phyloP scores from a whole-genome alignment of 2,329 filamentous ascomycete genomes.

The Ophiostoma novo-ulmi region DNA sequence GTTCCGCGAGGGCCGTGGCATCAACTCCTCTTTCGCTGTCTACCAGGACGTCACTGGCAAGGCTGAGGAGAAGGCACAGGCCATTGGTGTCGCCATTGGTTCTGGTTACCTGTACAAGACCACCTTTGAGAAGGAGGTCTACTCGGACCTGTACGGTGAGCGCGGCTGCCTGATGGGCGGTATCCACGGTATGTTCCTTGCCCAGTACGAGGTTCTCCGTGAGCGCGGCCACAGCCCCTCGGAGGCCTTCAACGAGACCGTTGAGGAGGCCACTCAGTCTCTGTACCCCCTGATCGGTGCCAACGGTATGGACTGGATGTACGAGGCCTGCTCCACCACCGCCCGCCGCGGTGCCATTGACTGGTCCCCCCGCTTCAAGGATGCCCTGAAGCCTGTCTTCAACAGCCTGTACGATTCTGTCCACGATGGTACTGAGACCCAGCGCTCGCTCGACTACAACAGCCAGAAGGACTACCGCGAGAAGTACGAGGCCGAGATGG shows the following conservation, averaged over 20 bases:
- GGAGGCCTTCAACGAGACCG: constrained; percentile 99
- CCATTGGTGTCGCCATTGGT: constrained; percentile 93
- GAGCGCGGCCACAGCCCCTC: constrained; percentile 96
- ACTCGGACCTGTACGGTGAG: constrained; percentile 99
- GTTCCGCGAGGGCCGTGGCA: constrained; percentile 98
- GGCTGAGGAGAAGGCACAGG: constrained; percentile 95
- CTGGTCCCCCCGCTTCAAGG: constrained; percentile 97
- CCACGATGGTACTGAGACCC: constrained; percentile 84
- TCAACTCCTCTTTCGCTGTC: constrained; percentile 98
- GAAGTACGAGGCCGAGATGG: constrained; percentile 96
- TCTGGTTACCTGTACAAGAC: constrained; percentile 99
- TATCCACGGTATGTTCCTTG: constrained; percentile 99
- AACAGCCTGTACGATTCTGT: constrained; percentile 94
- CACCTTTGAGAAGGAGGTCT: constrained; percentile 99
- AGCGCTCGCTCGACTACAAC: constrained; percentile 97
- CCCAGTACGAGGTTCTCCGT: constrained; percentile 99
- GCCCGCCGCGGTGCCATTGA: constrained; percentile 97
- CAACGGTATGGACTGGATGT: constrained; percentile 99
- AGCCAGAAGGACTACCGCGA: constrained; percentile 90
- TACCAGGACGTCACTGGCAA: constrained; percentile 98
- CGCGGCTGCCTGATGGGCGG: constrained; percentile 99
- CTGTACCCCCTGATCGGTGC: constrained; percentile 95
- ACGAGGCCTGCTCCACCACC: constrained; percentile 97
- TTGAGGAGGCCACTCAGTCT: constrained; percentile 97
- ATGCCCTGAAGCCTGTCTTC: constrained; percentile 97